A percentile compares a stretch with the other conserved stretches of the same genome.
These are phyloP conservation scores for Dioszegia hungarica DNA, from an alignment of 768 basidiomycete species.

Conservation along the genomic window DNA sequence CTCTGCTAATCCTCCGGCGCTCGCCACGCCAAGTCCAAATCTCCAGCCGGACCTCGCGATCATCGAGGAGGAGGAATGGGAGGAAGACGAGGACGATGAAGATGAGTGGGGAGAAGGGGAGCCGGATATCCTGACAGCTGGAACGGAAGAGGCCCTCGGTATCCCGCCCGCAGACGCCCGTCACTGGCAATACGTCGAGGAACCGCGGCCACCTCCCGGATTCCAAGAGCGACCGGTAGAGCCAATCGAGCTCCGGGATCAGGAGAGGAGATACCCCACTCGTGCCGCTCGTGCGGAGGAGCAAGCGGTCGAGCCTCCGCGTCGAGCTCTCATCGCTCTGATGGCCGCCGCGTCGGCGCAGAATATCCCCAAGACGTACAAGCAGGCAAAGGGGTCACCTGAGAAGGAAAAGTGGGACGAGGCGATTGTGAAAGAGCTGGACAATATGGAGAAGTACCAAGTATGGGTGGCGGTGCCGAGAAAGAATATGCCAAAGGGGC, in stretches of 20 bases:
- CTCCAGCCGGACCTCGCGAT: too few relatives aligned
- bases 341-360: neutral
- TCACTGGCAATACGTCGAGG: too few relatives aligned
- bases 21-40: too few relatives aligned
- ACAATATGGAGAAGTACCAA: constrained; percentile 2
- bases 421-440: neutral
- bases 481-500: neutral
- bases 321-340: neutral
- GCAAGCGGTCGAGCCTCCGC: too few relatives aligned
- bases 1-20: too few relatives aligned
- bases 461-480: constrained; percentile 5
- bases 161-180: too few relatives aligned
- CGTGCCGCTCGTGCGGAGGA: neutral
- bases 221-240: too few relatives aligned
- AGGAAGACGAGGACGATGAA: neutral
- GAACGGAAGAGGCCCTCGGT: neutral
- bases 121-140: neutral
- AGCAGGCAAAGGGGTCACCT: neutral
- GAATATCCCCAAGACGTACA: neutral
- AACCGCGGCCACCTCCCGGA: too few relatives aligned
- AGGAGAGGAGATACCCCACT: too few relatives aligned
- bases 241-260: too few relatives aligned
- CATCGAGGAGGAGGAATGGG: too few relatives aligned
- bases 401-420: neutral
- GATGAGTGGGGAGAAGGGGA: neutral